phyloP scores from a whole-genome alignment of 2,329 filamentous ascomycete genomes.

The Exophiala bonariae region DNA sequence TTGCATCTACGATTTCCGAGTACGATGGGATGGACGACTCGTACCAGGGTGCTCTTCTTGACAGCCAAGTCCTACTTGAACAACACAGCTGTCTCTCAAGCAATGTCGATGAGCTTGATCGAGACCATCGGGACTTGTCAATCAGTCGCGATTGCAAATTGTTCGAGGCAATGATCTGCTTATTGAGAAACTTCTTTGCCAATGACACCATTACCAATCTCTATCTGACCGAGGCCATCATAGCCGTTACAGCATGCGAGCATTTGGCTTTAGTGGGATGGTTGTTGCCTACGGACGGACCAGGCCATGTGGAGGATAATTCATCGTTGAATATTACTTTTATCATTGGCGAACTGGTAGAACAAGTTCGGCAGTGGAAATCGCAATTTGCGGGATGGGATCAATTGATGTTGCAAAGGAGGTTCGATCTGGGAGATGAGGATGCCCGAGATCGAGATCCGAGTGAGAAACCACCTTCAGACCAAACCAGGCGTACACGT shows the following conservation, averaged over 20 bases:
- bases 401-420: conserved; percentile 64
- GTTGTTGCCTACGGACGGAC: conserved; percentile 57
- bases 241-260: conserved; percentile 80
- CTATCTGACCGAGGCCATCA: conserved; percentile 77
- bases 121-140: conserved; percentile 29
- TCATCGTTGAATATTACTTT: conserved; percentile 47
- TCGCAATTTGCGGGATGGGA: conserved; percentile 70
- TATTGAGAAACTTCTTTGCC: conserved; percentile 78
- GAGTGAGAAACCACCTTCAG: not conserved
- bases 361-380: conserved; percentile 64
- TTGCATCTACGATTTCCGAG: conserved; percentile 39
- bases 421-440: conserved; percentile 53
- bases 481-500: not conserved
- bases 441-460: conserved; percentile 5
- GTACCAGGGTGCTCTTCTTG: conserved; percentile 45
- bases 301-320: conserved; percentile 38
- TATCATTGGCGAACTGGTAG: conserved; percentile 60
- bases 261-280: conserved; percentile 87
- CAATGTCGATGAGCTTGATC: conserved; percentile 49
- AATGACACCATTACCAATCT: conserved; percentile 93
- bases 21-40: conserved; percentile 41
- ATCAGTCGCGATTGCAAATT: conserved; percentile 25
- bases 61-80: conserved; percentile 30
- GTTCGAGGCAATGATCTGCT: conserved; percentile 54
- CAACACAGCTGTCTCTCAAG: conserved; percentile 26